phyloP scores from a whole-genome alignment of 2,329 filamentous ascomycete species.

The Capronia coronata region DNA sequence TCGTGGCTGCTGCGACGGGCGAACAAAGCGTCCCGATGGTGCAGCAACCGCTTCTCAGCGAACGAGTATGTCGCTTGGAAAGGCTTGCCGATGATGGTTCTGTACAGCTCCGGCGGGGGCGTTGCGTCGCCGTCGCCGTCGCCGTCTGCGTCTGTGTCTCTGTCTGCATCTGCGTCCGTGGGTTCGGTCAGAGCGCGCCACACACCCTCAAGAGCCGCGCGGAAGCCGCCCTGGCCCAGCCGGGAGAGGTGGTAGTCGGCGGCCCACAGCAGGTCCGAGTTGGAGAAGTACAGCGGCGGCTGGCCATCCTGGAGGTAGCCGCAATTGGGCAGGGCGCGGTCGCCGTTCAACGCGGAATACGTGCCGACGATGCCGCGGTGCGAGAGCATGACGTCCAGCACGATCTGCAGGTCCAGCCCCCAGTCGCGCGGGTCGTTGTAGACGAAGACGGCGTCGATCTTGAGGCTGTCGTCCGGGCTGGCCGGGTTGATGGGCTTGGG shows the following conservation, averaged over 20 bases:
- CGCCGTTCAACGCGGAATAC: conserved; percentile 64
- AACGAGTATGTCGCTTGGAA: conserved; percentile 70
- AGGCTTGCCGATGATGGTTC: conserved; percentile 73
- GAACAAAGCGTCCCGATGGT: conserved; percentile 50
- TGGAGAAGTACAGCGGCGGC: conserved; percentile 77
- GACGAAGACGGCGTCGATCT: conserved; percentile 84
- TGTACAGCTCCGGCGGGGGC: conserved; percentile 11
- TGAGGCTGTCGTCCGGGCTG: conserved; percentile 48
- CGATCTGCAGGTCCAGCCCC: conserved; percentile 80
- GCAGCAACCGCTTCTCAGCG: conserved; percentile 66
- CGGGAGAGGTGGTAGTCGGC: conserved; percentile 77
- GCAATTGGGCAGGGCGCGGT: conserved; percentile 56
- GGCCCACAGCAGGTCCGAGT: conserved; percentile 85
- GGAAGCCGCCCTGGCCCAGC: conserved; percentile 86
- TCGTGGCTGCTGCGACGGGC: conserved; percentile 25
- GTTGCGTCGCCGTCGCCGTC: too few relatives aligned
- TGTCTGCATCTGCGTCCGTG: conserved; percentile 28
- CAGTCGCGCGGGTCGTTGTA: conserved; percentile 97
- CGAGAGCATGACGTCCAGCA: conserved; percentile 77
- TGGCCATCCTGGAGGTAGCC: conserved; percentile 81
- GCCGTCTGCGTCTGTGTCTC: conserved; percentile 1
- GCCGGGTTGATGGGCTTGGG: conserved; percentile 38
- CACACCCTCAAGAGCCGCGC: conserved; percentile 70
- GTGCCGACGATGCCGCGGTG: conserved; percentile 74
- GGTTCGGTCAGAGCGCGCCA: conserved; percentile 63